Evolutionary conservation across 2,329 filamentous ascomycete species (phyloP), one percentile per base, ranked within the genome.

Genomic region (Aspergillus ochraceoroseus): DNA sequence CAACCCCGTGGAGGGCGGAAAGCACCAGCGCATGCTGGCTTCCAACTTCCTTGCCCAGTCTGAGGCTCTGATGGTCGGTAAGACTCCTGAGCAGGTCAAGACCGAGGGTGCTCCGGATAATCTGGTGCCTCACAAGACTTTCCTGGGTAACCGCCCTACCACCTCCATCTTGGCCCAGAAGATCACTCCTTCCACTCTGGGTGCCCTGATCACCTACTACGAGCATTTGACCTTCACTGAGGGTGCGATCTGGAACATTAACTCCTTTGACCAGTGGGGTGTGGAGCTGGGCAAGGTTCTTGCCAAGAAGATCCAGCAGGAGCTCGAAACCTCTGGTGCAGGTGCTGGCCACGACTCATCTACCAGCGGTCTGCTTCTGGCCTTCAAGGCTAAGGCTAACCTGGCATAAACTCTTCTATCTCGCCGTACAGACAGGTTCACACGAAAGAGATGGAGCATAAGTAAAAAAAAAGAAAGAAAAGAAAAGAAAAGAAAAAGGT

Each of bases 261-360:
- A 98, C 80, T 88, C 83, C 61, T 98, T 96, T 64, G 92, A 98
- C 72, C 92, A 98, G 76, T 98, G 92, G 92, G 92, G 92, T 71
- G 92, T 98, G 30, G 92, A 98, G 76, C 75, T 98, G 48, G 92
- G 92, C 67, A 98, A 98, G 83, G 82, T 84, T 27, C 74, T 98
- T 53, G 92, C 92, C 47, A 96, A 90, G 82, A 89, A 87, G 73
- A 88, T 89, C 51, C 82, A 87, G 56, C 66, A 70, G 59, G 92
- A 98, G 75, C 77, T 98, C 44, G 88, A 95, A 61, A 70, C 67
- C 52, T 76, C 83, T 62, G 67, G 76, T n/a, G 85, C 79, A 46
- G 80, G 81, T 39, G 72, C 72, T 44, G 78, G 76, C 43, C 92
- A 98, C 70, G 92, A 98, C 66, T 72, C 80, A 48, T 92, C 85